phyloP scores from a whole-genome alignment of 2,329 filamentous ascomycete genomes.

The Coniochaeta sp. region DNA sequence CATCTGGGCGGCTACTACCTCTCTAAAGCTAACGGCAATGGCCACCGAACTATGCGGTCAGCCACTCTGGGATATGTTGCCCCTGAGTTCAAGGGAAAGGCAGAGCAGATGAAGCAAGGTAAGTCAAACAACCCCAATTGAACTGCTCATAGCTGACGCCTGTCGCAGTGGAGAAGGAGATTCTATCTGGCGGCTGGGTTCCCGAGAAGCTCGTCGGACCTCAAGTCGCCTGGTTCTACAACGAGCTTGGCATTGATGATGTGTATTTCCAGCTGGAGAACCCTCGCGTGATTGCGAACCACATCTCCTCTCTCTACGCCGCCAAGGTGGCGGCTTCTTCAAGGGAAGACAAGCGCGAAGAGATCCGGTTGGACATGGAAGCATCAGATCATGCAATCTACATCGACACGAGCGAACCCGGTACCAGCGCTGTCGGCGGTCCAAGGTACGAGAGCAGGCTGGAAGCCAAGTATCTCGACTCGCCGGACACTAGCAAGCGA shows the following conservation, averaged over 20 bases:
- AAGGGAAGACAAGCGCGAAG: conserved; percentile 85
- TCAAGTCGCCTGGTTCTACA: conserved; percentile 95
- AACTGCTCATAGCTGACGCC: not conserved
- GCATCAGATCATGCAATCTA: conserved; percentile 92
- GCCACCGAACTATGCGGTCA: conserved; percentile 72
- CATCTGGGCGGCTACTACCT: conserved; percentile 54
- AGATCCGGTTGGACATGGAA: conserved; percentile 95
- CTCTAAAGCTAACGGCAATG: conserved; percentile 38
- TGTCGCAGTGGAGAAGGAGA: conserved; percentile 66
- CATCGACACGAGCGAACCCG: conserved; percentile 93
- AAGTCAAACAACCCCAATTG: conserved; percentile 17
- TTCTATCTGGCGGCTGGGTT: conserved; percentile 77
- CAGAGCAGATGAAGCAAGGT: conserved; percentile 81
- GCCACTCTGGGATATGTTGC: conserved; percentile 92
- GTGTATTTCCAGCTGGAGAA: conserved; percentile 94
- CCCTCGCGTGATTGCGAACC: conserved; percentile 79
- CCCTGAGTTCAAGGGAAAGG: conserved; percentile 87
- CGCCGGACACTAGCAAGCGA: conserved; percentile 59
- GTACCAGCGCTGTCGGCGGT: conserved; percentile 65
- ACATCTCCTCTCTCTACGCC: conserved; percentile 93
- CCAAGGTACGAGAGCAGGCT: conserved; percentile 92
- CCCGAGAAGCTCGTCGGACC: conserved; percentile 73
- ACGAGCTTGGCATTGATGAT: conserved; percentile 94
- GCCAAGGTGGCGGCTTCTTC: conserved; percentile 93
- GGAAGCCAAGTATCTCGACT: conserved; percentile 91